Percentiles rank a stretch among this genome's conserved stretches.
These are phyloP conservation scores for Globisporangium emineosum DNA, from an alignment of 352 stramenopile genomes.

Conservation along the genomic window DNA sequence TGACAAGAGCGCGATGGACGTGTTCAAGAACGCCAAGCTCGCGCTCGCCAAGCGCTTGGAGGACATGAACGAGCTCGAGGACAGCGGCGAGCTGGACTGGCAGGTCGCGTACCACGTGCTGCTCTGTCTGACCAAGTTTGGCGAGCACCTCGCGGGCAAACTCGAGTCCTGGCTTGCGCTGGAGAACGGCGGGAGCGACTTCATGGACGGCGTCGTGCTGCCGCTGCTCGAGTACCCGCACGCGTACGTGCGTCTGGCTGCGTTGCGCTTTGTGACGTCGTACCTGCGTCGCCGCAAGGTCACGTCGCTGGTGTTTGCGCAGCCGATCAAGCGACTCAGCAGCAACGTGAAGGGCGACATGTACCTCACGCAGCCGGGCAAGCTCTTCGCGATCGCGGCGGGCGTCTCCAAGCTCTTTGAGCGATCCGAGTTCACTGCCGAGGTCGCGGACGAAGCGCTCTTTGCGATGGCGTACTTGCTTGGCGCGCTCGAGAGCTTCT, in stretches of 20 bases:
- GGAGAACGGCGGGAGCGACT: conserved; percentile 20
- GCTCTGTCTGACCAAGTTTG: conserved; percentile 59
- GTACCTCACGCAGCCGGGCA: conserved; percentile 53
- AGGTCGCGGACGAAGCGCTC: conserved; percentile 59
- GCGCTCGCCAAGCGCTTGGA: conserved; percentile 37
- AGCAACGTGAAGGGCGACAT: conserved; percentile 29
- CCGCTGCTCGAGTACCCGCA: conserved; percentile 75
- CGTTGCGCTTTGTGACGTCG: conserved; percentile 54
- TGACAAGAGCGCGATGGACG: conserved; percentile 47
- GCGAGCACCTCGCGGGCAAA: conserved; percentile 47
- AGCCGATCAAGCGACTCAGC: conserved; percentile 32
- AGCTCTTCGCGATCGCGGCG: conserved; percentile 60
- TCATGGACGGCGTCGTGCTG: conserved; percentile 51
- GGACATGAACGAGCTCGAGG: conserved; percentile 40
- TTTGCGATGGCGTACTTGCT: conserved; percentile 58
- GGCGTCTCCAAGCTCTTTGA: conserved; percentile 72
- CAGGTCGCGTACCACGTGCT: conserved; percentile 63
- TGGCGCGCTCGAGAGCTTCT: conserved; percentile 47
- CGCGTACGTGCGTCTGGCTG: conserved; percentile 60
- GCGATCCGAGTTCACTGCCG: conserved; percentile 38
- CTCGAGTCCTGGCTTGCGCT: conserved; percentile 64
- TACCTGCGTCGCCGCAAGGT: conserved; percentile 56
- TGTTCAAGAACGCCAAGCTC: conserved; percentile 35
- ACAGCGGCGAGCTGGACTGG: conserved; percentile 51
- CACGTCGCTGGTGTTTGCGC: conserved; percentile 40